Conservation (phyloP, 768 basidiomycete species). For the Tephrocybe sp. region DNA sequence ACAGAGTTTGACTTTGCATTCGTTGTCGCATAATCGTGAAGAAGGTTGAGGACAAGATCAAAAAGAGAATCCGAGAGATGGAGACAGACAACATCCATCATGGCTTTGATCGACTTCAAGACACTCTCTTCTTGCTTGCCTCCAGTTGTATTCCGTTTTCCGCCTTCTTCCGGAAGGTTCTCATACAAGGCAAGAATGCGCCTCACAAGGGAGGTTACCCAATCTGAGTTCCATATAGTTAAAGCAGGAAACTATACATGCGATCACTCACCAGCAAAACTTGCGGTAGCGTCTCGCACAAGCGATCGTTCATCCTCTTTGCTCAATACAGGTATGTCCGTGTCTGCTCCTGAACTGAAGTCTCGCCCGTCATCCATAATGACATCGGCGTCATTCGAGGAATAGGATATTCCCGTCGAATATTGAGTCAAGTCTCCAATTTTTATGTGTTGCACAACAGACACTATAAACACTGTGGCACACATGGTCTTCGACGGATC, state of each 20-base stretch:
- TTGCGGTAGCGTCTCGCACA: conserved; percentile 73
- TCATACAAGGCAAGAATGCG: conserved; percentile 82
- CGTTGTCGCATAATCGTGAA: conserved; percentile 84
- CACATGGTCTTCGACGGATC: conserved; percentile 80
- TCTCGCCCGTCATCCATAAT: conserved; percentile 44
- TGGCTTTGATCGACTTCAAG: conserved; percentile 74
- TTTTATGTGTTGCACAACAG: conserved; percentile 72
- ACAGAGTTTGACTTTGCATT: conserved; percentile 92
- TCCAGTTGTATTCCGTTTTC: conserved; percentile 78
- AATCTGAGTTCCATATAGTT: conserved; percentile 47
- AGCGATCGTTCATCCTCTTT: conserved; percentile 69
- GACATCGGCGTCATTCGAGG: conserved; percentile 55
- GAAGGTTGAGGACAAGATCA: conserved; percentile 79
- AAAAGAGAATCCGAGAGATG: conserved; percentile 80
- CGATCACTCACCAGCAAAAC: conserved; percentile 60
- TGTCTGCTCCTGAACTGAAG: conserved; percentile 44
- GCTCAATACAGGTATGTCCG: conserved; percentile 39
- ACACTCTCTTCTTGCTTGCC: conserved; percentile 81
- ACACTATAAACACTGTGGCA: conserved; percentile 74
- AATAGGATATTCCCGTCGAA: conserved; percentile 53
- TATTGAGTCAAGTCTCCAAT: conserved; percentile 72
- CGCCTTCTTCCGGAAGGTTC: conserved; percentile 94
- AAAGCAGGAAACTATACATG: background rate
- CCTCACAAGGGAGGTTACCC: conserved; percentile 76
- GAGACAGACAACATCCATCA: conserved; percentile 77